Evolutionary conservation across 2,329 filamentous ascomycete genomes (phyloP), one percentile per base, ranked within the genome.

Genomic region (Byssochlamys sp.): DNA sequence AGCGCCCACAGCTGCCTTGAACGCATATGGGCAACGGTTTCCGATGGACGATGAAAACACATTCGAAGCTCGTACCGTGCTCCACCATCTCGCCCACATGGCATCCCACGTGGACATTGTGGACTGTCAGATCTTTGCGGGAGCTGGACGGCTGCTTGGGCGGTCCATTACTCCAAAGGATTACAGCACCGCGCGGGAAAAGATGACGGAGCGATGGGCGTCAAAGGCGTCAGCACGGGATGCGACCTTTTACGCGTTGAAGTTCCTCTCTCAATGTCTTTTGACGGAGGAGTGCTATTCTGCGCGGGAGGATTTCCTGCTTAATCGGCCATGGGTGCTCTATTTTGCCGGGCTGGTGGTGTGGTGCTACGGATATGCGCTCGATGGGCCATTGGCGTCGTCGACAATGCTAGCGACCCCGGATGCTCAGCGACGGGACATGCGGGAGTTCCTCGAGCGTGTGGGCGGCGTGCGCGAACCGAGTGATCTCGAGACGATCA

Each of bases 61-160:
- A 29, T 92, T 94, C 65, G 90, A 96, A 70, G 91, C 88, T 61
- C 84, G 90, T 24, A 95, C 88, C 2, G 92, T 96, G 28, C 78
- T 97, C 51, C 91, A 97, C 69, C 90, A 95, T 66, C 79, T 99
- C 11, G 94, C 94, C 0, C 94, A 97, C 72, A 96, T 99, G 90
- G 90, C 91, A 2, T 96, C 96, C 82, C 91, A 97, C 68, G 91
- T 95, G 26, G 92, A 97, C 68, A 90, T 97, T 56, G 89, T 95
- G n/a, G 92, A 97, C 71, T 92, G 91, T 67, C 92, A 97, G 73
- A 95, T 97, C 63, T 96, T 94, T 71, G 94, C 92, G 4, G 86
- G 91, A 7, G 90, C 92, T 1, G 89, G 87, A 64, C 82, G 91
- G 29, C 81, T 96, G 1, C 83, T 97, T 3, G 92, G 94, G 25